Percentiles rank a stretch among this genome's conserved stretches.
phyloP scores from a whole-genome alignment of 495 filamentous ascomycete species.

The Aspergillus taichungensis region DNA sequence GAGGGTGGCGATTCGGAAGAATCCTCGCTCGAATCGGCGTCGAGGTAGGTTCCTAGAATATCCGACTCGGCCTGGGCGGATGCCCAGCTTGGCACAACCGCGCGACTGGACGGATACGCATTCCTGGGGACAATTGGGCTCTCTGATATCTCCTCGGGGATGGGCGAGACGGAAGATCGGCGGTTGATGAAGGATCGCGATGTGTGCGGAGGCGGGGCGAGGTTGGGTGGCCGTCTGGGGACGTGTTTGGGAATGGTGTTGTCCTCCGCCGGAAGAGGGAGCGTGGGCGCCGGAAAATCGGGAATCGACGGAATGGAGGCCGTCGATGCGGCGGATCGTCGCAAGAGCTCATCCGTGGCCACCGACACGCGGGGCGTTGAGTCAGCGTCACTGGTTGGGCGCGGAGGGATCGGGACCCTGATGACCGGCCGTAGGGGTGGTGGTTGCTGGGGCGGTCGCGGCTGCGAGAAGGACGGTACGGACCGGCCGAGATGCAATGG shows the following conservation, averaged over 20 bases:
- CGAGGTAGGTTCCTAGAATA: conserved; percentile 31
- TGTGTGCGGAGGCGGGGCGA: conserved; percentile 18
- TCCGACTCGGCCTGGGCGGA: conserved; percentile 44
- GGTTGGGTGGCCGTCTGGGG: conserved; percentile 15
- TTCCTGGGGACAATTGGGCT: conserved; percentile 43
- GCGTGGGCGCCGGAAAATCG: conserved; percentile 17
- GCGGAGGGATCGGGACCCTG: conserved; percentile 26
- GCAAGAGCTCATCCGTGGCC: conserved; percentile 25
- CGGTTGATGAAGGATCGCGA: conserved; percentile 28
- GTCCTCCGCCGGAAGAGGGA: conserved; percentile 6
- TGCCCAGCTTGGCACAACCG: conserved; percentile 65
- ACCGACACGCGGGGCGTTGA: conserved; percentile 22
- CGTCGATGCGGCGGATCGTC: conserved; percentile 24
- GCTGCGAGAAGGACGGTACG: conserved; percentile 43
- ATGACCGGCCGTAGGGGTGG: conserved; percentile 15
- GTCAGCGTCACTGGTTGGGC: conserved; percentile 19
- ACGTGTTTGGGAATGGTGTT: not conserved
- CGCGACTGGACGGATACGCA: conserved; percentile 75
- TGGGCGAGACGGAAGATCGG: conserved; percentile 74
- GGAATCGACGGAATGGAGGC: conserved; percentile 42
- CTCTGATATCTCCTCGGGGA: conserved; percentile 68
- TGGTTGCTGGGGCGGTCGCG: conserved; percentile 24
- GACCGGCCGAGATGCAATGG: conserved; percentile 40
- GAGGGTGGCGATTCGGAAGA: conserved; percentile 23
- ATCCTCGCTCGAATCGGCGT: conserved; percentile 29